Evolutionary conservation across 345 rosid genomes (phyloP).

Genomic region (Citrus sinensis): DVS_A1.0 CM039168.1:17511501-17512000

Average conservation of each 20-base stretch:
- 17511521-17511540: constrained; percentile 94
- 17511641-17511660: constrained; percentile 86
- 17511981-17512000: constrained; percentile 71
- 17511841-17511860: constrained; percentile 84
- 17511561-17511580: constrained; percentile 80
- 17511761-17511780: constrained; percentile 90
- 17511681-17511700: constrained; percentile 65
- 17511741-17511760: constrained; percentile 71
- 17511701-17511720: constrained; percentile 92
- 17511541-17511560: constrained; percentile 97
- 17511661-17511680: constrained; percentile 85
- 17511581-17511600: constrained; percentile 84
- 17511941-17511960: constrained; percentile 89
- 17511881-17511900: constrained; percentile 67
- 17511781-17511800: constrained; percentile 87
- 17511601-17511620: constrained; percentile 81
- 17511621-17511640: constrained; percentile 90
- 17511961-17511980: constrained; percentile 95
- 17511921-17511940: constrained; percentile 82
- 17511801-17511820: constrained; percentile 71
- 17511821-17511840: constrained; percentile 75
- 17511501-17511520: constrained; percentile 70
- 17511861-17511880: constrained; percentile 81
- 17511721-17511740: constrained; percentile 87
- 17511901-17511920: constrained; percentile 70